phyloP scores from a whole-genome alignment of 2,329 filamentous ascomycete species.

The Colletotrichum lindemuthianum region DNA sequence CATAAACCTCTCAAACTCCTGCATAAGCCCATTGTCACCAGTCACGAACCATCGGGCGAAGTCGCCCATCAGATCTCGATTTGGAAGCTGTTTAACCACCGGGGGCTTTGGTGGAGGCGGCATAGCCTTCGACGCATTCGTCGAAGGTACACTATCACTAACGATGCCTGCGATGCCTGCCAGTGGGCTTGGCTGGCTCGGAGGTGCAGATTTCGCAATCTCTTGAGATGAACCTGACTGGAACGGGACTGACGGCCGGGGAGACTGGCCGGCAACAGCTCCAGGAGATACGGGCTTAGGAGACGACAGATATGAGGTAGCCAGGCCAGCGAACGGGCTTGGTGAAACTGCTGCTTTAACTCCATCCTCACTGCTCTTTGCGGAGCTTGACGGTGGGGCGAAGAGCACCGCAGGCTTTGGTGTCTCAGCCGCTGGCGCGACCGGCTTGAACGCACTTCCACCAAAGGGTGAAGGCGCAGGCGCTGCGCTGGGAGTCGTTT shows the following conservation, averaged over 20 bases:
- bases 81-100: neutral
- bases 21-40: slow-evolving; percentile 63
- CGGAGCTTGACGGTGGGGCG: too few species aligned
- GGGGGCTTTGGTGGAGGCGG: slow-evolving; percentile 2
- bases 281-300: neutral
- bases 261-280: neutral
- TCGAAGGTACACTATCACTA: neutral
- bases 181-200: slow-evolving; percentile 1
- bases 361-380: too few species aligned
- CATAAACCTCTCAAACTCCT: slow-evolving; percentile 58
- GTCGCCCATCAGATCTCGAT: slow-evolving; percentile 55
- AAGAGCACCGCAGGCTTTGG: too few species aligned
- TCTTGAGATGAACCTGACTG: neutral
- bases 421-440: too few species aligned
- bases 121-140: slow-evolving; percentile 19
- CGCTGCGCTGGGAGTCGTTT: too few species aligned
- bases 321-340: slow-evolving; percentile 12
- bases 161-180: neutral
- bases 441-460: too few species aligned
- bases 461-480: too few species aligned
- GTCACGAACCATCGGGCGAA: slow-evolving; percentile 65
- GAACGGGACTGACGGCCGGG: slow-evolving; percentile 13
- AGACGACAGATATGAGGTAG: slow-evolving; percentile 26
- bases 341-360: neutral
- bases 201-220: neutral